These are phyloP conservation scores for Pseudocercospora eumusae DNA, from an alignment of 2,329 filamentous ascomycete genomes.

Conservation along the genomic window DNA sequence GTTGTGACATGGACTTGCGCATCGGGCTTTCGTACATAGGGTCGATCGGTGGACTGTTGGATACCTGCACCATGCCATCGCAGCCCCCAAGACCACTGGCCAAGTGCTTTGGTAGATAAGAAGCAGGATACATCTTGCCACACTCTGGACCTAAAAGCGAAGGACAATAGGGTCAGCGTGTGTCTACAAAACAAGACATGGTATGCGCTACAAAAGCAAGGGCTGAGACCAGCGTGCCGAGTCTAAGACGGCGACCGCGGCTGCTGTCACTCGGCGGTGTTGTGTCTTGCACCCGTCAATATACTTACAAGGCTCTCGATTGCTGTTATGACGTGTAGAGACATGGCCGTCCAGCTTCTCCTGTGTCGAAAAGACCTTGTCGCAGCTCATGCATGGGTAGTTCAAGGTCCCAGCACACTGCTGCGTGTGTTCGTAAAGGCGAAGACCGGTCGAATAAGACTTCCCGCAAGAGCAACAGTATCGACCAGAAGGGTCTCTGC, in stretches of 20 bases:
- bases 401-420: slow-evolving; percentile 25
- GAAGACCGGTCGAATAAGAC: slow-evolving; percentile 22
- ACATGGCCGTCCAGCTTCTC: slow-evolving; percentile 22
- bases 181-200: no score
- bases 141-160: slow-evolving; percentile 21
- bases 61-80: slow-evolving; percentile 26
- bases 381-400: slow-evolving; percentile 26
- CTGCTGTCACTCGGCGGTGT: no score
- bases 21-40: slow-evolving; percentile 9
- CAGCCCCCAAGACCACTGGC: slow-evolving; percentile 29
- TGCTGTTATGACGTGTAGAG: slow-evolving; percentile 20
- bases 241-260: no score
- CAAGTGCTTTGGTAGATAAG: slow-evolving; percentile 26
- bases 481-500: slow-evolving; percentile 23
- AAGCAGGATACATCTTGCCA: slow-evolving; percentile 23
- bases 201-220: no score
- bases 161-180: no score
- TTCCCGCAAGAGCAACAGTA: slow-evolving; percentile 30
- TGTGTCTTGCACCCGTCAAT: no score
- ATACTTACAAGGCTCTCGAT: slow-evolving; percentile 22
- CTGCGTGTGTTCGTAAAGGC: slow-evolving; percentile 23
- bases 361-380: slow-evolving; percentile 24
- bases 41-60: slow-evolving; percentile 21
- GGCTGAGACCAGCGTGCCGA: no score
- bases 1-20: slow-evolving; percentile 23